Base-by-base conservation (phyloP, 2,329 filamentous ascomycete genomes). In the Magnaporthales sp. region DNA sequence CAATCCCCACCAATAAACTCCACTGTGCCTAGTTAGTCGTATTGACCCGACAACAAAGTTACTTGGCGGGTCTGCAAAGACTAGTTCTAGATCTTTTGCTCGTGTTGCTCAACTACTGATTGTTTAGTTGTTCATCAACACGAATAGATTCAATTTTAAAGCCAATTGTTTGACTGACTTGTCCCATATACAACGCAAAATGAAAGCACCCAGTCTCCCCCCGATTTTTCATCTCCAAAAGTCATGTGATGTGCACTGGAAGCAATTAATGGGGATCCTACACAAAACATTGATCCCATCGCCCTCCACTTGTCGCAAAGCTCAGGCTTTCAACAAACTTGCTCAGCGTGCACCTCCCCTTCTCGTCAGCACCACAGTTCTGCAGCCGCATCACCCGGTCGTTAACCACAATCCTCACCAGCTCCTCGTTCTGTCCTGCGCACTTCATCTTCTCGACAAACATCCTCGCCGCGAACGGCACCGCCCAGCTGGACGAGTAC, bases 361-460 rank as follows among this genome's bases (percentile, higher is more conserved):
- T 76, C 63, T 76, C 72, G 76, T 97, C 92, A 3, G 83, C 88
- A 11, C 81, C 83, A 76, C 93, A 97, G 63, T 83, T 87, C 70
- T 85, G 79, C 67, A 96, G 77, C 11, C 88, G 86, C 67, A 93
- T 81, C 2, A 97, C 91, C 27, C 91, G 84, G 73, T 96, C 92
- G 77, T 97, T 97, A 46, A 97, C 80, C 68, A 97, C 78, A 4
- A 96, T 82, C 51, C 93, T 84, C 11, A 97, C 91, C 65, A 90
- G 80, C 75, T 95, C 90, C 73, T 92, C 86, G 1, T 77, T 70
- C n/a, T 78, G 75, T 13, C 56, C 68, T 30, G 29, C 73, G 75
- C 93, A 97, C 56, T 77, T 77, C 85, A 97, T 88, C 82, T 94
- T 95, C 82, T 97, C 93, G 46, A 97, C 86, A 75, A 96, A 96